Evolutionary conservation across 192 early-diverging fungal species (phyloP).

Genomic region (Entomortierella lignicola): DNA sequence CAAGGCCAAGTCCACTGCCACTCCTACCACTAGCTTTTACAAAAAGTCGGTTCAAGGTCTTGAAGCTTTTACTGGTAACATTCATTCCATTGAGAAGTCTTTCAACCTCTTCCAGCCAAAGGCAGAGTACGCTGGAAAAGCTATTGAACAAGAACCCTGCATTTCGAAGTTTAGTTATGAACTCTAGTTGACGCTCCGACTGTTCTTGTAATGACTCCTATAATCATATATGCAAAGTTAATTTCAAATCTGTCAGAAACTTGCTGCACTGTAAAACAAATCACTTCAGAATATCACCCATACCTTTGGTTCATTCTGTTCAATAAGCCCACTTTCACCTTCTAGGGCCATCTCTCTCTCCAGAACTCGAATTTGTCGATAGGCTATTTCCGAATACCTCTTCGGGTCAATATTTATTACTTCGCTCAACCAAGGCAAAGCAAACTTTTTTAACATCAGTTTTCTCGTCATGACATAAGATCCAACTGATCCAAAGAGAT

Average conservation of each 20-base stretch:
- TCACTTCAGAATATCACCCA: too few relatives aligned
- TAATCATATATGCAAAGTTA: too few relatives aligned
- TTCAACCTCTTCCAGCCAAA: slow-evolving; percentile 59
- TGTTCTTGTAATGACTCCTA: slow-evolving; percentile 48
- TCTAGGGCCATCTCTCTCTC: slow-evolving; percentile 51
- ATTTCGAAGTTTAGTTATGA: slow-evolving; percentile 58
- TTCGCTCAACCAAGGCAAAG: slow-evolving; percentile 58
- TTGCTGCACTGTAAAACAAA: too few relatives aligned
- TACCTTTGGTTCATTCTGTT: slow-evolving; percentile 27
- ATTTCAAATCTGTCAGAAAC: too few relatives aligned
- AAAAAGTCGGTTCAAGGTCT: slow-evolving; percentile 32
- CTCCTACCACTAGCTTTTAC: slow-evolving; percentile 14
- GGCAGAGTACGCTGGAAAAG: slow-evolving; percentile 54
- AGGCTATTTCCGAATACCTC: slow-evolving; percentile 53
- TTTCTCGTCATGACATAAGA: slow-evolving; percentile 61
- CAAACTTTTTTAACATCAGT: slow-evolving; percentile 61
- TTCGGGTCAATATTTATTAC: slow-evolving; percentile 57
- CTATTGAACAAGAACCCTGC: slow-evolving; percentile 56
- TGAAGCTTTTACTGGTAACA: slow-evolving; percentile 21
- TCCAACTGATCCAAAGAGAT: slow-evolving; percentile 44
- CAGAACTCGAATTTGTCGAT: slow-evolving; percentile 55
- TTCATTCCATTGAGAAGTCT: slow-evolving; percentile 36
- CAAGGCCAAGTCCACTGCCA: slow-evolving; percentile 13
- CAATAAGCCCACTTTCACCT: not conserved
- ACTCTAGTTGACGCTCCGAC: slow-evolving; percentile 55